phyloP scores from a whole-genome alignment of 108 stramenopile genomes.

The Epithemia pelagica region DNA sequence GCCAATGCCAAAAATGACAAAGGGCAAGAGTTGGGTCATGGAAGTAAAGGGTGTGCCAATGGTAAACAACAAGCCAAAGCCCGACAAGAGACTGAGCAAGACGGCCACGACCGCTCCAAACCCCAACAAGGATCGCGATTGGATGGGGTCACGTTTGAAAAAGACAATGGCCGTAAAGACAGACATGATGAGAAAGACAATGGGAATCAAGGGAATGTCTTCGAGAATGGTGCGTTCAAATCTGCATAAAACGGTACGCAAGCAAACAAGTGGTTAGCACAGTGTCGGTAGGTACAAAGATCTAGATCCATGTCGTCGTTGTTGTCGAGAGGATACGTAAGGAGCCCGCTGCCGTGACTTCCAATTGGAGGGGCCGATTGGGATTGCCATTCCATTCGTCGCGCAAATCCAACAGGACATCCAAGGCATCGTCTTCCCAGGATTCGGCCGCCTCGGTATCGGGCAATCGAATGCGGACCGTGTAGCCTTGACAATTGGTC shows the following conservation, averaged over 20 bases:
- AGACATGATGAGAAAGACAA: conserved; percentile 9
- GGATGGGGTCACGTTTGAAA: background rate
- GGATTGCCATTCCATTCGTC: background rate
- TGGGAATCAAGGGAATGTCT: no score
- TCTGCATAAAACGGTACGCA: conserved; percentile 9
- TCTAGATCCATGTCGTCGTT: no score
- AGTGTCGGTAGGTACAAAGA: no score
- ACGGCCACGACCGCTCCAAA: conserved; percentile 12
- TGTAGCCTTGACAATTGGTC: background rate
- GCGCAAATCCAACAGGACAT: conserved; percentile 13
- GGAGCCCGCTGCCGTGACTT: conserved; percentile 5
- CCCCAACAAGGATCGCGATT: conserved; percentile 1
- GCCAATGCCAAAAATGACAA: no score
- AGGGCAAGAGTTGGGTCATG: no score
- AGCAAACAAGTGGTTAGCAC: no score
- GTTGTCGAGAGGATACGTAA: no score
- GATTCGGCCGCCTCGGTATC: conserved; percentile 9
- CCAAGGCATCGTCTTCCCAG: conserved; percentile 14
- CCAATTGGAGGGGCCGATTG: background rate
- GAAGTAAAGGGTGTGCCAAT: no score
- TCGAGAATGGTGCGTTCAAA: conserved; percentile 13
- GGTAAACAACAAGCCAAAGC: no score
- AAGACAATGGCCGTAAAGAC: conserved; percentile 1
- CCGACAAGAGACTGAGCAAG: no score
- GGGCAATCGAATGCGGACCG: conserved; percentile 11